phyloP scores from a whole-genome alignment of 139 green algal genomes.

The Chloropicon primus region DNA sequence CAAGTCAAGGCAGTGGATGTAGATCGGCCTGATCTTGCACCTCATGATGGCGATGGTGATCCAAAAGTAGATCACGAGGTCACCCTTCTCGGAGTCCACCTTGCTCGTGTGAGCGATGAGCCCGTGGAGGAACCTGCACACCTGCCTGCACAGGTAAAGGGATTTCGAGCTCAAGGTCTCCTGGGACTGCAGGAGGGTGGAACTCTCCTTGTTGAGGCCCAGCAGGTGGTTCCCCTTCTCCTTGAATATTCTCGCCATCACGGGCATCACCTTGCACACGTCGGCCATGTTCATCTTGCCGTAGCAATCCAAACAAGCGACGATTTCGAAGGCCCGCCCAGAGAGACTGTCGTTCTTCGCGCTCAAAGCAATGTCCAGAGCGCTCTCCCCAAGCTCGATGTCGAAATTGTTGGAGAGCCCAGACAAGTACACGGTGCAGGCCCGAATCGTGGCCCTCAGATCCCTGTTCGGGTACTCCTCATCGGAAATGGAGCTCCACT shows the following conservation, averaged over 20 bases:
- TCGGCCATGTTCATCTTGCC: not conserved
- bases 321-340: not conserved
- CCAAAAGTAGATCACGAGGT: not conserved
- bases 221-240: not conserved
- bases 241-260: not conserved
- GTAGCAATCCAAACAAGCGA: not conserved
- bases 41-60: not conserved
- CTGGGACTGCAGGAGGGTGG: not conserved
- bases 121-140: not conserved
- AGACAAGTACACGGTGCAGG: not conserved
- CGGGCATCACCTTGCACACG: not conserved
- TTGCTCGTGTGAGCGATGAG: not conserved
- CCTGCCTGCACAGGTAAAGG: not conserved
- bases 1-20: not conserved
- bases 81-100: not conserved
- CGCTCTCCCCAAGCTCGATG: not conserved
- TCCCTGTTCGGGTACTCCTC: not conserved
- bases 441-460: not conserved
- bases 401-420: not conserved
- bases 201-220: not conserved
- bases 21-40: not conserved
- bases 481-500: not conserved
- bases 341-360: not conserved
- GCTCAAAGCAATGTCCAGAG: not conserved
- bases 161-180: not conserved